phyloP scores from a whole-genome alignment of 73 alveolate genomes.

The Uronychia binucleata region DNA sequence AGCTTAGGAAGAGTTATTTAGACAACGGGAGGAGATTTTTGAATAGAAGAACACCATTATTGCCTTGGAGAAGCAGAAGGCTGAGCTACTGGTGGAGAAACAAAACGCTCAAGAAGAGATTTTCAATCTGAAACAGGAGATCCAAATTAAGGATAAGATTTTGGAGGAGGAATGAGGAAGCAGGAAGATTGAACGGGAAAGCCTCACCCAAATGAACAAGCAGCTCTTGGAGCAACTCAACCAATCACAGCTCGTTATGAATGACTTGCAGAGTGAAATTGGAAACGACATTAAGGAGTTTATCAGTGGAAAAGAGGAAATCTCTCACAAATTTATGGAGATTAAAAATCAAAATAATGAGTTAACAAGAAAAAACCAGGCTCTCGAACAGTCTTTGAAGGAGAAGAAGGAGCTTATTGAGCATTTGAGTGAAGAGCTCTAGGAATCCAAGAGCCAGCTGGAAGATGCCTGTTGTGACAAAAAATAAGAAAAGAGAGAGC shows the following conservation, averaged over 20 bases:
- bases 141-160: neutral
- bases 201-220: neutral
- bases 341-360: neutral
- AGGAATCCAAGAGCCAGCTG: neutral
- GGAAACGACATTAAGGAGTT: neutral
- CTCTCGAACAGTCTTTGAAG: neutral
- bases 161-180: neutral
- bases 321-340: neutral
- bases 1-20: too few species aligned
- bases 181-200: neutral
- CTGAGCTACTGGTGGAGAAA: neutral
- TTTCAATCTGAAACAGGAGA: neutral
- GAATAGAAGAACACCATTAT: neutral
- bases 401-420: neutral
- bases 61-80: neutral
- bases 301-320: neutral
- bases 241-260: neutral
- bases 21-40: neutral
- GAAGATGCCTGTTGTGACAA: neutral
- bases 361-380: neutral
- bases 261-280: neutral
- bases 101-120: neutral
- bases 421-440: too few species aligned
- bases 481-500: neutral
- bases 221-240: neutral